Percentiles rank a stretch among this genome's conserved stretches.
phyloP scores from a whole-genome alignment of 148 eudicot genomes.

The Limonium bicolor region DNA sequence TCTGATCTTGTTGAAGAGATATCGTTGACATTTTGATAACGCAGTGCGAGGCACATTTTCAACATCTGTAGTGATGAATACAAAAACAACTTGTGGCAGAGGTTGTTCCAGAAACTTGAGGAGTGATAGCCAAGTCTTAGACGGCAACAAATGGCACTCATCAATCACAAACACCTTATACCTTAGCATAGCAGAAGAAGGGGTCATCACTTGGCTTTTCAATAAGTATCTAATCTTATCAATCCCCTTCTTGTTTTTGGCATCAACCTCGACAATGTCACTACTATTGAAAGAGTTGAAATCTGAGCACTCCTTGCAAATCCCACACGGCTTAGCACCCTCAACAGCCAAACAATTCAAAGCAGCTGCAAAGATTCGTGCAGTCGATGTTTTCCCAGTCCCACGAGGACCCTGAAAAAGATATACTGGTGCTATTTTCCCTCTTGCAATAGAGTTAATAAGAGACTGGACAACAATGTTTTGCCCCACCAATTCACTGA shows the following conservation, averaged over 20 bases:
- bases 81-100: slow-evolving; percentile 51
- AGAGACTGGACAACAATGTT: slow-evolving; percentile 80
- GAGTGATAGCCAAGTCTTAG: slow-evolving; percentile 72
- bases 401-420: slow-evolving; percentile 99
- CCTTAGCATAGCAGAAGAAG: slow-evolving; percentile 34
- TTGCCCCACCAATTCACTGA: slow-evolving; percentile 81
- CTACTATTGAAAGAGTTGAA: slow-evolving; percentile 56
- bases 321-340: slow-evolving; percentile 81
- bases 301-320: slow-evolving; percentile 73
- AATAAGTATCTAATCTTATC: slow-evolving; percentile 45
- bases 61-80: slow-evolving; percentile 69
- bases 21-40: slow-evolving; percentile 78
- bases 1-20: slow-evolving; percentile 71
- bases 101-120: slow-evolving; percentile 80
- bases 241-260: slow-evolving; percentile 58
- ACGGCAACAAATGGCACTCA: slow-evolving; percentile 82
- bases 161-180: slow-evolving; percentile 57
- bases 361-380: slow-evolving; percentile 76
- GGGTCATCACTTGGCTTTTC: slow-evolving; percentile 31
- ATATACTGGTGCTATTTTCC: slow-evolving; percentile 72
- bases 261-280: slow-evolving; percentile 55
- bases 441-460: slow-evolving; percentile 50
- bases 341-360: slow-evolving; percentile 84
- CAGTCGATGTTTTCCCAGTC: slow-evolving; percentile 88
- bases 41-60: slow-evolving; percentile 84